phyloP scores from a whole-genome alignment of 2,329 filamentous ascomycete genomes.

The Sarocladium brachiariae region DNA sequence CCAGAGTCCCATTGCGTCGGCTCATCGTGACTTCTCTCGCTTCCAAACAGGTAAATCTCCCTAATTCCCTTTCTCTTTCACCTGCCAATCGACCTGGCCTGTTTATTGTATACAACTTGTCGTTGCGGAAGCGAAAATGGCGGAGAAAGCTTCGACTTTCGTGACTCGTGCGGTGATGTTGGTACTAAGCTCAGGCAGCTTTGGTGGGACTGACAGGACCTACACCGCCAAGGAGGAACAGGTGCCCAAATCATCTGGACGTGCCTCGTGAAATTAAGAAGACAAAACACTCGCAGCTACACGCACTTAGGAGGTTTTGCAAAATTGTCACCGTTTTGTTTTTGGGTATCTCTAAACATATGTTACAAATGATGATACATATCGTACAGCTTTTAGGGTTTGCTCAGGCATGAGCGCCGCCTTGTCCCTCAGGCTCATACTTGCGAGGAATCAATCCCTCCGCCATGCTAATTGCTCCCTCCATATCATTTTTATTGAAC shows the following conservation, averaged over 20 bases:
- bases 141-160: too few relatives aligned
- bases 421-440: constrained; percentile 39
- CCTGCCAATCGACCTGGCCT: too few relatives aligned
- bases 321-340: not conserved
- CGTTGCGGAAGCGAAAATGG: too few relatives aligned
- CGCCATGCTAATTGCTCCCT: constrained; percentile 77
- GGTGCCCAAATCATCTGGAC: too few relatives aligned
- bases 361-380: not conserved
- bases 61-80: too few relatives aligned
- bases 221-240: too few relatives aligned
- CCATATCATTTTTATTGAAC: constrained; percentile 87
- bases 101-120: too few relatives aligned
- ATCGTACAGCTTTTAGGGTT: not conserved
- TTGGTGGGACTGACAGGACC: not conserved
- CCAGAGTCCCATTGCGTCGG: constrained; percentile 13
- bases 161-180: constrained; percentile 4
- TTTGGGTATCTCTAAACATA: constrained; percentile 1
- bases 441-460: constrained; percentile 56
- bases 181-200: not conserved
- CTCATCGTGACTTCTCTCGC: constrained; percentile 8
- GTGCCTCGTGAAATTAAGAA: too few relatives aligned
- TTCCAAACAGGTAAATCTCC: too few relatives aligned
- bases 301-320: too few relatives aligned
- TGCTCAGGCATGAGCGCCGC: not conserved
- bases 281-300: too few relatives aligned